Conservation (phyloP, 441 rosid genomes). For the Viola pubescens region DNA sequence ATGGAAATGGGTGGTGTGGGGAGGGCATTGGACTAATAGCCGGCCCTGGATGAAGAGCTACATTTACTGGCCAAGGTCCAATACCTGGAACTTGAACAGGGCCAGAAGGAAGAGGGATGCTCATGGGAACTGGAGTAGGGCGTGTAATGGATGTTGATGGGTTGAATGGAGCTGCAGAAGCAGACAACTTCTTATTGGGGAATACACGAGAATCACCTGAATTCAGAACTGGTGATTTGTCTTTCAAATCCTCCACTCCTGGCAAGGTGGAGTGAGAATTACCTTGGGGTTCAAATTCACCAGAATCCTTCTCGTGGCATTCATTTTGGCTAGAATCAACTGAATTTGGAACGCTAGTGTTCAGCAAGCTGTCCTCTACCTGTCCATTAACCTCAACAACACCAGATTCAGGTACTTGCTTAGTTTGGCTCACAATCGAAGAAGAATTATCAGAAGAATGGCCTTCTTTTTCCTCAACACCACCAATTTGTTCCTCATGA, state of each 20-base stretch:
- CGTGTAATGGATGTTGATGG: conserved; percentile 66
- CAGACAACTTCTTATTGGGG: conserved; percentile 77
- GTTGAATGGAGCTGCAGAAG: conserved; percentile 92
- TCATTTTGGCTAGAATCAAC: conserved; percentile 35
- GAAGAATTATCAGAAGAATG: conserved; percentile 17
- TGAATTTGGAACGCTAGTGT: conserved; percentile 31
- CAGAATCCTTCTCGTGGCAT: conserved; percentile 28
- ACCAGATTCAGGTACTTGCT: conserved; percentile 30
- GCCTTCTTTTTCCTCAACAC: conserved; percentile 31
- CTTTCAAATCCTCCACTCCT: conserved; percentile 53
- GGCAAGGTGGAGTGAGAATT: conserved; percentile 20
- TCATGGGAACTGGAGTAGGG: conserved; percentile 55
- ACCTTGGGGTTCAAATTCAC: conserved; percentile 29
- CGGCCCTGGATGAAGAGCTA: conserved; percentile 75
- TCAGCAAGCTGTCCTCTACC: conserved; percentile 28
- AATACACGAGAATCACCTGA: conserved; percentile 41
- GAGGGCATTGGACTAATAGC: conserved; percentile 41
- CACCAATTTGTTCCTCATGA: conserved; percentile 30
- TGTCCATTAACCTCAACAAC: conserved; percentile 32
- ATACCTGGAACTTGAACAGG: conserved; percentile 50
- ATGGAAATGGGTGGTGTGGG: conserved; percentile 65
- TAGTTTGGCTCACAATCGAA: conserved; percentile 25
- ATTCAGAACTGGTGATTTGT: conserved; percentile 36
- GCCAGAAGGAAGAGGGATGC: conserved; percentile 47
- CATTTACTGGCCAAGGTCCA: conserved; percentile 81